Evolutionary conservation across 106 monocot species (phyloP).

Genomic region (Dendrobium huoshanense): DNA sequence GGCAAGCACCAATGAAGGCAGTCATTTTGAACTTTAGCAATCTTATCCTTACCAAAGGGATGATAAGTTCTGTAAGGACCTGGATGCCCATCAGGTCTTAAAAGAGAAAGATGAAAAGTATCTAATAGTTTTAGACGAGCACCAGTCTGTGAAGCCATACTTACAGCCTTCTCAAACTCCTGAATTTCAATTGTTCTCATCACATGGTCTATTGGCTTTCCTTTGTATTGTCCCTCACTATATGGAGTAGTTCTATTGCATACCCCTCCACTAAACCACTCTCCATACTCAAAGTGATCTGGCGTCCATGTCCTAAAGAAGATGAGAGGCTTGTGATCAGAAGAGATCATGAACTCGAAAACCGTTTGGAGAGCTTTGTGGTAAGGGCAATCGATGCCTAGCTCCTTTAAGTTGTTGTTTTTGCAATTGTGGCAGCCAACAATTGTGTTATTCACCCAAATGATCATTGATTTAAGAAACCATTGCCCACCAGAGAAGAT

Average conservation of each 20-base stretch:
- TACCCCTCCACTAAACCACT: conserved; percentile 33
- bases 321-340: conserved; percentile 23
- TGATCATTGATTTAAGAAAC: conserved; percentile 22
- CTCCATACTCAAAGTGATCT: conserved; percentile 38
- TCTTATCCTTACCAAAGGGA: conserved; percentile 23
- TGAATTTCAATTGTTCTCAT: conserved; percentile 26
- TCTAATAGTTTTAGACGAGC: conserved; percentile 36
- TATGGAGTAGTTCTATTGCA: conserved; percentile 34
- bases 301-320: conserved; percentile 44
- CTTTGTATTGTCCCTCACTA: conserved; percentile 20
- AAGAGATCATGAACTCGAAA: conserved; percentile 14
- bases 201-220: not conserved
- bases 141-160: not conserved
- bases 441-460: conserved; percentile 19
- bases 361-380: conserved; percentile 16
- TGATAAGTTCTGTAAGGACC: conserved; percentile 38
- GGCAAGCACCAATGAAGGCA: conserved; percentile 44
- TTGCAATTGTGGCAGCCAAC: conserved; percentile 41
- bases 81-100: conserved; percentile 62
- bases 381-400: conserved; percentile 21
- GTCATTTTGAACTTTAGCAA: conserved; percentile 25
- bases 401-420: conserved; percentile 17
- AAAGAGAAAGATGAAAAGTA: conserved; percentile 42
- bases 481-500: conserved; percentile 35
- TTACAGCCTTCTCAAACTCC: conserved; percentile 22